Conservation (phyloP, 2,329 filamentous ascomycete genomes). For the Xylaria sp. region DNA sequence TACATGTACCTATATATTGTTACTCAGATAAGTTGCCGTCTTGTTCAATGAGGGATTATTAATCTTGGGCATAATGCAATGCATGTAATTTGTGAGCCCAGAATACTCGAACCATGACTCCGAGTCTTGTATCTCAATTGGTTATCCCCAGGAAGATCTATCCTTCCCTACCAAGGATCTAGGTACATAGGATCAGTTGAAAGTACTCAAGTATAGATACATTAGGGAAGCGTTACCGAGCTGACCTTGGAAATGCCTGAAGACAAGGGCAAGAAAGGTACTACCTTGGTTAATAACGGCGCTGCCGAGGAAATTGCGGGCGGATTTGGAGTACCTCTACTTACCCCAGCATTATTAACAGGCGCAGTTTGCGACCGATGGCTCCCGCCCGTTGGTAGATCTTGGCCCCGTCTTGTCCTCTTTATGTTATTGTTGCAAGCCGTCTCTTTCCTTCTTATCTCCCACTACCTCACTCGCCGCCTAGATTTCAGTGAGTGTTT, state of each 20-base stretch:
- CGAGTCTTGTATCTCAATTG: neutral
- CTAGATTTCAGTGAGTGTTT: neutral
- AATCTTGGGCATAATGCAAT: neutral
- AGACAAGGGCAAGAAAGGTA: neutral
- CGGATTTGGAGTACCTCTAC: constrained; percentile 17
- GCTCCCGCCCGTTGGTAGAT: neutral
- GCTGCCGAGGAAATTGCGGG: constrained; percentile 21
- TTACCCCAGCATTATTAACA: constrained; percentile 23
- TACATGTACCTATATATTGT: neutral
- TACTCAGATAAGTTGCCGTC: neutral
- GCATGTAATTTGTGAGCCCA: neutral
- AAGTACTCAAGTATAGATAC: neutral
- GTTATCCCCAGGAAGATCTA: neutral
- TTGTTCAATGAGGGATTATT: constrained; percentile 11
- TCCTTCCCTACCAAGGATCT: neutral
- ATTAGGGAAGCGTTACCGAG: neutral
- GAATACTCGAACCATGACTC: neutral
- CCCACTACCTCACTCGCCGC: neutral
- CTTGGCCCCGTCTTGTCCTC: neutral
- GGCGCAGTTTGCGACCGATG: constrained; percentile 33
- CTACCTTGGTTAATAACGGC: neutral
- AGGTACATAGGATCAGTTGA: neutral
- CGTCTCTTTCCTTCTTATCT: constrained; percentile 7
- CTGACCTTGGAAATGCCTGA: neutral
- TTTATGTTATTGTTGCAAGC: neutral